These are phyloP conservation scores for Diplosphaera chodatii DNA, from an alignment of 139 green algal species.

Conservation along the genomic window DNA sequence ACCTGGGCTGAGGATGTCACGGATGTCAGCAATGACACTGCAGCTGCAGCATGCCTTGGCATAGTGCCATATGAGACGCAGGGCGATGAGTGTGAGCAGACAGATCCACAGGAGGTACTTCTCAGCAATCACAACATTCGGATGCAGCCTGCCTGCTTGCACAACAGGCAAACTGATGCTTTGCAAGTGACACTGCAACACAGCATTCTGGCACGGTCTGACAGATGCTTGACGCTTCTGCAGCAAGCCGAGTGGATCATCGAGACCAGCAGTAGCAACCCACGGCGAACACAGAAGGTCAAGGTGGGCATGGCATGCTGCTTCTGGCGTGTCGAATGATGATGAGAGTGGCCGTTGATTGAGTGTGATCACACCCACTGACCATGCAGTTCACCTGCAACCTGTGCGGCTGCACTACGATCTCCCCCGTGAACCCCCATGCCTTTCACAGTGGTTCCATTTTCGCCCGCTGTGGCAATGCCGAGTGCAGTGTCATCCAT, in stretches of 20 bases:
- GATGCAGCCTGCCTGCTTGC: too few relatives aligned
- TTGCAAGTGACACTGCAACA: too few relatives aligned
- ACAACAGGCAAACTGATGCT: too few relatives aligned
- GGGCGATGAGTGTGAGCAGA: background rate
- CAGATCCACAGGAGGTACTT: too few relatives aligned
- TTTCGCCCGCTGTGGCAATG: conserved; percentile 46
- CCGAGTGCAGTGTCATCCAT: conserved; percentile 44
- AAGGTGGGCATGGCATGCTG: too few relatives aligned
- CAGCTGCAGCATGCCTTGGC: background rate
- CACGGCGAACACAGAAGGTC: conserved; percentile 28
- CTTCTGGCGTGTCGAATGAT: too few relatives aligned
- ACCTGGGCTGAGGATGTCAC: background rate
- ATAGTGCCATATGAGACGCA: background rate
- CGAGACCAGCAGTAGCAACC: conserved; percentile 6
- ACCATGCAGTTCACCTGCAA: conserved; percentile 68
- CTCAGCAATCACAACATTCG: too few relatives aligned
- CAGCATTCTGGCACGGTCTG: too few relatives aligned
- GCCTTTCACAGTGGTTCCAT: conserved; percentile 51
- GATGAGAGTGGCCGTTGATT: too few relatives aligned
- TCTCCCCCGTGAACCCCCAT: conserved; percentile 46
- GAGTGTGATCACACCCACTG: too few relatives aligned
- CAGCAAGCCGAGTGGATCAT: background rate
- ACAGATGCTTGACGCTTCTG: too few relatives aligned
- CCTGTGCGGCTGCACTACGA: conserved; percentile 37
- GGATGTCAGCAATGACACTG: background rate